Conservation (phyloP, 306 rosid genomes). For the Echinosophora koreensis region DNA sequence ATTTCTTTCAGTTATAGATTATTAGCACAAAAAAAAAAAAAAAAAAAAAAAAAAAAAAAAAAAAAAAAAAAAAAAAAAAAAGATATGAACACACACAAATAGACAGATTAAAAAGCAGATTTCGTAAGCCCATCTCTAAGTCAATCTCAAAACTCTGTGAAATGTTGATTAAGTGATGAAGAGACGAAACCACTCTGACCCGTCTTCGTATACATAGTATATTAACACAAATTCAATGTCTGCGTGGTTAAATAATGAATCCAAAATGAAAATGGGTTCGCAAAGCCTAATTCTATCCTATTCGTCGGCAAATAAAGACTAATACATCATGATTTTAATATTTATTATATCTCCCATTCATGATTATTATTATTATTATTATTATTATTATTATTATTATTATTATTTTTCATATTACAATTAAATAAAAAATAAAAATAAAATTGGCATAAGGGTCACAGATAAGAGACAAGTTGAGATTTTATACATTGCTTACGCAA, state of each 20-base stretch:
- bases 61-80: no score
- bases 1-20: no score
- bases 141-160: background rate
- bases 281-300: background rate
- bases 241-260: conserved; percentile 1
- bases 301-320: background rate
- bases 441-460: background rate
- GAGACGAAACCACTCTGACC: background rate
- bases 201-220: background rate
- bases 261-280: background rate
- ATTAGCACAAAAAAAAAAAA: no score
- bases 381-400: no score
- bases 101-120: background rate
- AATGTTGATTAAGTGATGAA: background rate
- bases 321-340: no score
- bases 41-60: no score
- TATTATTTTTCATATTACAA: no score
- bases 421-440: no score
- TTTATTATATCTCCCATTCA: no score
- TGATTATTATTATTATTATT: no score
- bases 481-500: no score
- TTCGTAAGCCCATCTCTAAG: background rate
- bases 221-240: conserved; percentile 5
- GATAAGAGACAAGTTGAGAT: conserved; percentile 7
- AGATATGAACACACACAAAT: no score